Evolutionary conservation across 768 basidiomycete species (phyloP).

Genomic region (Rhodotorula kratochvilovae): DNA sequence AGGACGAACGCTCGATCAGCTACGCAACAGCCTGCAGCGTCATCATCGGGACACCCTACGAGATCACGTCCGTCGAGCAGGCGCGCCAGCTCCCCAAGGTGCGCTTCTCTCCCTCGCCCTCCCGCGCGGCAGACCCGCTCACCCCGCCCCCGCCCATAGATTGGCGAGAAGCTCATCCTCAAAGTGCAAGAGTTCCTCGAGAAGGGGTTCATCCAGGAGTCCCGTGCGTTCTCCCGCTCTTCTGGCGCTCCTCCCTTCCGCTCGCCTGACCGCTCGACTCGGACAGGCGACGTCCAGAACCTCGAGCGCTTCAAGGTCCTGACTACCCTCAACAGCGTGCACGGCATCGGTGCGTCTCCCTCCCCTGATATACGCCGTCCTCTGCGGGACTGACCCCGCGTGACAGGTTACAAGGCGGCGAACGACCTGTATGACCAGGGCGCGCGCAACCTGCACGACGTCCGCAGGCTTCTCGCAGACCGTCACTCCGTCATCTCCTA

Average conservation of each 20-base stretch:
- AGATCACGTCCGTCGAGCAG: slow-evolving; percentile 17
- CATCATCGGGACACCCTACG: slow-evolving; percentile 23
- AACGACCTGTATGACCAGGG: slow-evolving; percentile 2
- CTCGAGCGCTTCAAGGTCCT: neutral
- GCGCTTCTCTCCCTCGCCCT: too few species aligned
- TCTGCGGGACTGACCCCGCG: neutral
- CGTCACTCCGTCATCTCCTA: too few species aligned
- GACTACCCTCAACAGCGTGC: neutral
- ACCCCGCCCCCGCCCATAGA: neutral
- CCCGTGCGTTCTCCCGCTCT: neutral
- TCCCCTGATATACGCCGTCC: neutral
- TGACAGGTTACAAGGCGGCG: neutral
- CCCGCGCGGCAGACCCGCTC: too few species aligned
- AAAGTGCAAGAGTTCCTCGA: slow-evolving; percentile 19
- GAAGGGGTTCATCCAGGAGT: slow-evolving; percentile 12
- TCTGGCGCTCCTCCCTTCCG: too few species aligned
- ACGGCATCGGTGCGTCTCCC: slow-evolving; percentile 10
- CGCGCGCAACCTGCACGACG: slow-evolving; percentile 1
- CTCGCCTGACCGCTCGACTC: too few species aligned
- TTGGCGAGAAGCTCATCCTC: slow-evolving; percentile 17
- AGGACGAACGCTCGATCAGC: neutral
- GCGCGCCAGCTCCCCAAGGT: slow-evolving; percentile 20
- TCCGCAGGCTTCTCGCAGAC: neutral
- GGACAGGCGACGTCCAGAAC: neutral
- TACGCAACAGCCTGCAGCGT: slow-evolving; percentile 7